Base-by-base conservation (phyloP, 306 rosid species). In the Quercus parvula region DNA sequence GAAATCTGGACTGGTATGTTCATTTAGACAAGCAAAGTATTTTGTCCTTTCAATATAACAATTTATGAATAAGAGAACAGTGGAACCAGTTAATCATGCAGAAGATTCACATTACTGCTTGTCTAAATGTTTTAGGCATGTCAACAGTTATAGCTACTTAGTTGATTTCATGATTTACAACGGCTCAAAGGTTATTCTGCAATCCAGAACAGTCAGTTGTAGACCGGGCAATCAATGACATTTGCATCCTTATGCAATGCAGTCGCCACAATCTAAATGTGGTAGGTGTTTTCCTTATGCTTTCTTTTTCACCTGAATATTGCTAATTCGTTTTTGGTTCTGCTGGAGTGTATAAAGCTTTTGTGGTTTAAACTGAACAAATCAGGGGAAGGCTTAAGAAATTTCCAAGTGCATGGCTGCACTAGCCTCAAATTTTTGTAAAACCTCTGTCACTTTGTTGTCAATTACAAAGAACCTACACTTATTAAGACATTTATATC, bases 191-290 rank as follows among this genome's bases (percentile, higher is more conserved):
- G 38, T 33, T 33, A 4, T 31, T 22, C 24, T 22, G 24, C 24
- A 22, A 57, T 79, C 86, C 91, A 92, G 99, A 94, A 11, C 99
- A 92, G 82, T 87, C 94, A 72, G 85, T 89, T 68, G 97, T 94
- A 52, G 97, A 94, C 85, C 90, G 69, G 75, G 97, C 95, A 81
- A 86, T 92, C 84, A 94, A 89, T 76, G 97, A 92, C 52, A 86
- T 91, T 76, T 94, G 99, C 73, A 84, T 94, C 73, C 87, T 92
- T 63, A 84, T 94, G 91, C 94, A 84, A 74, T 94, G 99, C 89
- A 88, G 97, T 78, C 94, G 99, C 82, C 97, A 94, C 84, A 89
- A 92, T 85, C 85, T 94, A 54, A 92, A 94, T 59, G 97, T 94
- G 94, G 99, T 94, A 80, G 52, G 77, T 83, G n/a, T 49, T 27